Evolutionary conservation across 345 rosid species (phyloP).

Genomic region (Arabidopsis arenosa): DNA sequence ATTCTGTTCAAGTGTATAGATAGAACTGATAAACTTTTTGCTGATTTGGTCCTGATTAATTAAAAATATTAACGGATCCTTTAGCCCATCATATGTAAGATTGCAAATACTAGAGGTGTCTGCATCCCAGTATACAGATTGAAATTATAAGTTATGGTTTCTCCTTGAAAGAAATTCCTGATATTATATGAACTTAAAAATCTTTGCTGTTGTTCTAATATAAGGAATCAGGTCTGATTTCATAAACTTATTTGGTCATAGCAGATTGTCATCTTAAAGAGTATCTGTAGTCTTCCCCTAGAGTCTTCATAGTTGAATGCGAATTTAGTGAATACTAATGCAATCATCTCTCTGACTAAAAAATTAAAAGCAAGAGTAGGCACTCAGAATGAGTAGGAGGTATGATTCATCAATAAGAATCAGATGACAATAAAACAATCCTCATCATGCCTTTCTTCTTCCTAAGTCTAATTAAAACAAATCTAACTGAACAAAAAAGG

Average conservation of each 20-base stretch:
- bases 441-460: slow-evolving; percentile 39
- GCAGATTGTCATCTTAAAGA: background rate
- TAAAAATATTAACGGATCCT: background rate
- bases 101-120: background rate
- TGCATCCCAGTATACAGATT: background rate
- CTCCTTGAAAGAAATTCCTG: too few relatives aligned
- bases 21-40: too few relatives aligned
- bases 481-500: background rate
- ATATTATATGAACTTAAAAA: too few relatives aligned
- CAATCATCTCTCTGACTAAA: background rate
- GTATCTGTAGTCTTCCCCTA: background rate
- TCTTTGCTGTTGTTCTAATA: too few relatives aligned
- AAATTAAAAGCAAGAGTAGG: background rate
- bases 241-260: background rate
- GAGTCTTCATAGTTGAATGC: background rate
- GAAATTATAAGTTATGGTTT: too few relatives aligned
- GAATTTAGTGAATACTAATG: background rate
- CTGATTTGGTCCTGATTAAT: background rate
- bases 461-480: too few relatives aligned
- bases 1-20: too few relatives aligned
- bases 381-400: slow-evolving; percentile 72
- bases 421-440: slow-evolving; percentile 47
- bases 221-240: too few relatives aligned
- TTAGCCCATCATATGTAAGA: background rate
- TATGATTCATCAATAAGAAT: slow-evolving; percentile 39